Evolutionary conservation across 2,329 filamentous ascomycete species (phyloP), one percentile per base, ranked within the genome.

Genomic region (Bipolaris cookei): DNA sequence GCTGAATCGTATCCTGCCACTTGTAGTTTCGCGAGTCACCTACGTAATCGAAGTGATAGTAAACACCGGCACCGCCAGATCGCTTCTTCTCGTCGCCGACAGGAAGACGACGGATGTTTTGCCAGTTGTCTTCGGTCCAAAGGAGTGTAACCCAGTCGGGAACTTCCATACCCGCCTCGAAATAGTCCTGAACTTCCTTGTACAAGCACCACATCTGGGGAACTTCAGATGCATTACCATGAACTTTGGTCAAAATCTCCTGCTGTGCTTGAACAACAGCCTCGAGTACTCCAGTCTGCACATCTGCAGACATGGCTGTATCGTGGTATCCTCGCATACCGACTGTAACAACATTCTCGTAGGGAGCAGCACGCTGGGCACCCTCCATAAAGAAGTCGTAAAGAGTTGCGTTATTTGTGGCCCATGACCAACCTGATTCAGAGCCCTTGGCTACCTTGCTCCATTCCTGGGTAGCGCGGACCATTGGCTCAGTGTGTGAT

Each of bases 141-240:
- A 90, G 79, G 21, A 90, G 78, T 1, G 86, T 90, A 25, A 90
- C 83, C 66, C 89, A 83, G 35, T 90, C 87, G 0, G 88, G 75
- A 72, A 89, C 82, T 2, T 78, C 76, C 69, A 90, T 81, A 1
- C 88, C 88, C 14, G 84, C 80, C 55, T 88, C 84, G 56, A 88
- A 85, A 70, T 91, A 90, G 6, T 84, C 83, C 74, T 88, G 87
- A 1, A 91, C 88, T 70, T 91, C 88, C 69, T 90, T 90, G 76
- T 91, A 91, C 59, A 91, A 76, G 65, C 87, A 90, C 88, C 88
- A 90, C 76, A 88, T 82, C 73, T 90, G 88, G 5, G 88, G 88
- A 0, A 88, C 83, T 1, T 81, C 76, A 3, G 80, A 83, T 62
- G 80, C 76, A 53, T 78, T 74, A 11, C 80, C 81, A 41, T 88